Base-by-base conservation (phyloP, 2,329 filamentous ascomycete genomes). In the Tympanopsis confertula region DNA sequence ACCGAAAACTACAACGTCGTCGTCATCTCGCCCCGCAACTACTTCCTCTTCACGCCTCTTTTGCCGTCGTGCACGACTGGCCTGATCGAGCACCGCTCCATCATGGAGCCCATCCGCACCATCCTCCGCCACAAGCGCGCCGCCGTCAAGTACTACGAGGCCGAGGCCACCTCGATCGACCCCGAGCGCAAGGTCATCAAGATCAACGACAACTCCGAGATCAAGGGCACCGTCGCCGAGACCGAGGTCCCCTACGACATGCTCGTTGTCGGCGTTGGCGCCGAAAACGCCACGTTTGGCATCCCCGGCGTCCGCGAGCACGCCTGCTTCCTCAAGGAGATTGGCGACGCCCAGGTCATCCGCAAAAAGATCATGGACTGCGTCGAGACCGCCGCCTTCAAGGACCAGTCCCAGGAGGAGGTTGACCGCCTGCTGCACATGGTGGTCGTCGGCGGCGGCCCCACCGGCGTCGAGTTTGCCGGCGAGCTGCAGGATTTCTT, bases 291-390 rank as follows among this genome's bases (percentile, higher is more conserved):
- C 38, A 98, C 91, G 41, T 98, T 98, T 57, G 91, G 88, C 50
- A 96, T 98, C 53, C 87, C 86, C 39, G 91, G 91, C 60, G 91
- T 98, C 40, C 79, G 78, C 49, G 91, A 98, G 65, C 68, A 98
- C 69, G 89, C 86, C 50, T 94, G 88, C 68, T 98, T 98, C 75
- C 67, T 98, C 57, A 98, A 98, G 74, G 91, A 98, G 67, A 94
- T 98, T 56, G 78, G 74, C 47, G 91, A 98, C 59, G 91, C 91
- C 41, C 91, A 98, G 65, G 76, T 77, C 55, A 98, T 98, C 57
- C 86, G 91, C 56, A 95, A 89, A 72, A 87, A 86, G 64, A 95
- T 98, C 63, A 98, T 98, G 91, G 91, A 98, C 67, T 98, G 91
- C 61, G 88, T 94, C 50, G 91, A 98, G 69, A 95, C 89, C 24